phyloP scores from a whole-genome alignment of 108 stramenopile species.

The Discostella pseudostelligera region DNA sequence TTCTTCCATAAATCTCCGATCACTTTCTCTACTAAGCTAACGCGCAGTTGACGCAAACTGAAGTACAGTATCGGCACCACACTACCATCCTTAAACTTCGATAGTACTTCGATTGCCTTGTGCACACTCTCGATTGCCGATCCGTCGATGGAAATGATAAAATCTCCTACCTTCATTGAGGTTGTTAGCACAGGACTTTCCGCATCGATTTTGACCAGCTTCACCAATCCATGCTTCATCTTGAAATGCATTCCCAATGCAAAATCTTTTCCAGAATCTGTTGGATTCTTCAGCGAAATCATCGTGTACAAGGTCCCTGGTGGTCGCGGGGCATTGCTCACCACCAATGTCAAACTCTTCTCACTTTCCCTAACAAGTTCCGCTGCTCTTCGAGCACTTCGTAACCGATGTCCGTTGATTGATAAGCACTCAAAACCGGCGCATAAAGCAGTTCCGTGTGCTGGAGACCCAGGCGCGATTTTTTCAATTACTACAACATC shows the following conservation, averaged over 20 bases:
- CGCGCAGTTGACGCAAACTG: conserved; percentile 30
- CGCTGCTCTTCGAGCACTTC: conserved; percentile 38
- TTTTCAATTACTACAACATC: conserved; percentile 30
- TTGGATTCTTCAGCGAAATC: conserved; percentile 11
- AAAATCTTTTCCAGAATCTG: conserved; percentile 1
- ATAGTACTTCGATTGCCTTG: conserved; percentile 13
- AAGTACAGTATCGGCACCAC: conserved; percentile 36
- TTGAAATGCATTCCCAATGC: conserved; percentile 33
- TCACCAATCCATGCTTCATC: conserved; percentile 31
- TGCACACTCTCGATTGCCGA: conserved; percentile 7
- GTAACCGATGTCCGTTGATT: conserved; percentile 28
- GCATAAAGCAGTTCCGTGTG: conserved; percentile 19
- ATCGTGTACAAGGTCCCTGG: conserved; percentile 38
- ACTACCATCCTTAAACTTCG: conserved; percentile 6
- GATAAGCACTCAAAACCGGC: conserved; percentile 32
- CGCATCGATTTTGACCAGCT: conserved; percentile 21
- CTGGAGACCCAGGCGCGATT: conserved; percentile 22
- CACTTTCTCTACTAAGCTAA: conserved; percentile 29
- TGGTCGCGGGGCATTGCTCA: conserved; percentile 28
- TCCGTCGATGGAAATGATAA: conserved; percentile 34
- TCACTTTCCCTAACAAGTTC: conserved; percentile 35
- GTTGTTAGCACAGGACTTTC: conserved; percentile 18
- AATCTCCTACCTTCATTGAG: conserved; percentile 39
- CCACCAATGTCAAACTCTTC: conserved; percentile 28
- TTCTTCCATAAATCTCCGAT: conserved; percentile 35